phyloP scores from a whole-genome alignment of 805 yeast genomes.

The Middelhovenomyces tepae region DNA sequence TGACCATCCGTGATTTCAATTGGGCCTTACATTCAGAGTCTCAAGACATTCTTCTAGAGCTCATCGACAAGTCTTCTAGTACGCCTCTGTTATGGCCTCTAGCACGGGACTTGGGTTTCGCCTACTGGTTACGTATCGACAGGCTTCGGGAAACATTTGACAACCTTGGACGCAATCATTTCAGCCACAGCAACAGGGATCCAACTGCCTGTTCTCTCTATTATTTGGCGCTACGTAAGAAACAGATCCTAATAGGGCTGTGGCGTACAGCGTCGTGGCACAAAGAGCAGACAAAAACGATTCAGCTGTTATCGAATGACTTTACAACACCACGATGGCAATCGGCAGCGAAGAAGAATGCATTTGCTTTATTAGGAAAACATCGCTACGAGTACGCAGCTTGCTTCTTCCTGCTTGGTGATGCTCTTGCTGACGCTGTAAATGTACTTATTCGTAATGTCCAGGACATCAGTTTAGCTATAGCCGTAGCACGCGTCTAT shows the following conservation, averaged over 20 bases:
- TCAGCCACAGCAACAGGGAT: conserved; percentile 49
- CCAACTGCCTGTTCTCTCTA: conserved; percentile 69
- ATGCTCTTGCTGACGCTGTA: conserved; percentile 65
- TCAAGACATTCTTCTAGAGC: conserved; percentile 52
- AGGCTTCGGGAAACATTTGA: conserved; percentile 51
- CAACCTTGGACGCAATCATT: conserved; percentile 62
- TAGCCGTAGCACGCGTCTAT: conserved; percentile 72
- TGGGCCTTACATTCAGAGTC: conserved; percentile 86
- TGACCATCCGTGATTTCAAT: conserved; percentile 70
- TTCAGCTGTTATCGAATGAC: conserved; percentile 68
- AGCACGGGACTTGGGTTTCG: conserved; percentile 52
- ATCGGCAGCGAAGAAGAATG: conserved; percentile 85
- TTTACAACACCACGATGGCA: conserved; percentile 71
- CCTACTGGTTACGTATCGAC: conserved; percentile 56
- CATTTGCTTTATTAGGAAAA: conserved; percentile 80
- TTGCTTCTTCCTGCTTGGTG: conserved; percentile 74
- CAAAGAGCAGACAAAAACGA: conserved; percentile 74
- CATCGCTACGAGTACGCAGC: conserved; percentile 87
- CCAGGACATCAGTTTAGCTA: conserved; percentile 62
- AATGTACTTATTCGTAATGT: conserved; percentile 62
- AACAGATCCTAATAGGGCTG: conserved; percentile 63
- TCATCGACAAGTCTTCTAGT: conserved; percentile 37
- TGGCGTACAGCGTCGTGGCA: conserved; percentile 76
- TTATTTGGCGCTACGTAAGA: conserved; percentile 70
- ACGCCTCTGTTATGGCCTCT: conserved; percentile 49